These are phyloP conservation scores for Hypoxylon sp. DNA, from an alignment of 2,329 filamentous ascomycete genomes.

Conservation along the genomic window DNA sequence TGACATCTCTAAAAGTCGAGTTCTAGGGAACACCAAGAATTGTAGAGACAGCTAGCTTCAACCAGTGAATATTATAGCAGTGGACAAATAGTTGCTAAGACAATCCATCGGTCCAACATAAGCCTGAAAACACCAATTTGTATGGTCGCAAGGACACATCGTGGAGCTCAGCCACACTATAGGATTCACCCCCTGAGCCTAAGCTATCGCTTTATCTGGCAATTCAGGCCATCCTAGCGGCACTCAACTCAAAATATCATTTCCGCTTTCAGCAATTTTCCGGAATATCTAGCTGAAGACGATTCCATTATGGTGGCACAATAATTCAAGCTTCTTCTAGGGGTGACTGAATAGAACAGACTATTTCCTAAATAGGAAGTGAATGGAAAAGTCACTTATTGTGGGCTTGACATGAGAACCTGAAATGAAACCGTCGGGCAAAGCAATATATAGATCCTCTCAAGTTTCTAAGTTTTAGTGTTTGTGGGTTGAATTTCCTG, in stretches of 20 bases:
- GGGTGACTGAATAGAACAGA: background rate
- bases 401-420: background rate
- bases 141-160: background rate
- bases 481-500: background rate
- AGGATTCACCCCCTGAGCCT: background rate
- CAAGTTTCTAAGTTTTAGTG: background rate
- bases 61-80: background rate
- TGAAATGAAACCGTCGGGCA: background rate
- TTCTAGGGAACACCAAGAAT: background rate
- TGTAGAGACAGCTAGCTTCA: background rate
- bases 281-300: background rate
- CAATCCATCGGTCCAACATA: background rate
- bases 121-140: background rate
- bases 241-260: background rate
- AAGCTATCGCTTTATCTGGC: background rate
- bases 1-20: background rate
- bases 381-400: background rate
- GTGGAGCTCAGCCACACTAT: background rate
- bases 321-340: background rate
- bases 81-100: background rate
- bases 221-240: background rate
- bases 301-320: background rate
- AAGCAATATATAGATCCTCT: background rate
- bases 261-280: background rate
- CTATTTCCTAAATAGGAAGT: background rate